Evolutionary conservation across 306 rosid species (phyloP).

Genomic region (Urtica urens): DNA sequence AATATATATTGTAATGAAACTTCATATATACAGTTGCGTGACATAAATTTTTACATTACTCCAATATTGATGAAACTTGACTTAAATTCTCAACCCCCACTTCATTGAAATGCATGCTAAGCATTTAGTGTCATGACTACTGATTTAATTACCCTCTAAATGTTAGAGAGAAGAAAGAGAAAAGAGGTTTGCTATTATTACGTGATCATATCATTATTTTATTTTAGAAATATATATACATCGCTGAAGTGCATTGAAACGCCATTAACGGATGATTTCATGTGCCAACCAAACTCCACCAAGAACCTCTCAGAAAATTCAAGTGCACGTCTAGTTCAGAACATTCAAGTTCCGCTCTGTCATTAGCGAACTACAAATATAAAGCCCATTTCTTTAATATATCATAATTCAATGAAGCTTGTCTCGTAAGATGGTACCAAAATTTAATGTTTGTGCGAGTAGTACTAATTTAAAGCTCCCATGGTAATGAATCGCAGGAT

Average conservation of each 20-base stretch:
- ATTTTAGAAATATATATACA: conserved; percentile 1
- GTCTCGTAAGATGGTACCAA: conserved; percentile 3
- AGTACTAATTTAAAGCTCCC: conserved; percentile 9
- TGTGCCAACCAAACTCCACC: conserved; percentile 53
- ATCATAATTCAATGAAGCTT: conserved; percentile 5
- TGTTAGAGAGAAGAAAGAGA: conserved; percentile 7
- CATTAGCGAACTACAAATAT: background rate
- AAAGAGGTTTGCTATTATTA: background rate
- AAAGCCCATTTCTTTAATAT: background rate
- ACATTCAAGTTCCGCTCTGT: conserved; percentile 18
- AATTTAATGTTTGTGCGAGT: conserved; percentile 15
- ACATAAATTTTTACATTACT: conserved; percentile 12
- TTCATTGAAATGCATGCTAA: conserved; percentile 49
- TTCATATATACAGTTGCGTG: background rate
- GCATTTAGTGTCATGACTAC: conserved; percentile 48
- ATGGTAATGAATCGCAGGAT: conserved; percentile 16
- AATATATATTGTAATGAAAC: background rate
- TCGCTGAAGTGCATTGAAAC: conserved; percentile 25
- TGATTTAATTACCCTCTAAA: conserved; percentile 43
- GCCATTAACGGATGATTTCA: conserved; percentile 46
- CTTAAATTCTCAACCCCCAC: conserved; percentile 52
- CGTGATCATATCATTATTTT: background rate
- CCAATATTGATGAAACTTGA: conserved; percentile 32
- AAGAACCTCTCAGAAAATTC: conserved; percentile 28
- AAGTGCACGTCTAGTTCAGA: conserved; percentile 26